Evolutionary conservation across 2,329 filamentous ascomycete genomes (phyloP), one percentile per base, ranked within the genome.

Genomic region (Paecilomyces fulvus): DNA sequence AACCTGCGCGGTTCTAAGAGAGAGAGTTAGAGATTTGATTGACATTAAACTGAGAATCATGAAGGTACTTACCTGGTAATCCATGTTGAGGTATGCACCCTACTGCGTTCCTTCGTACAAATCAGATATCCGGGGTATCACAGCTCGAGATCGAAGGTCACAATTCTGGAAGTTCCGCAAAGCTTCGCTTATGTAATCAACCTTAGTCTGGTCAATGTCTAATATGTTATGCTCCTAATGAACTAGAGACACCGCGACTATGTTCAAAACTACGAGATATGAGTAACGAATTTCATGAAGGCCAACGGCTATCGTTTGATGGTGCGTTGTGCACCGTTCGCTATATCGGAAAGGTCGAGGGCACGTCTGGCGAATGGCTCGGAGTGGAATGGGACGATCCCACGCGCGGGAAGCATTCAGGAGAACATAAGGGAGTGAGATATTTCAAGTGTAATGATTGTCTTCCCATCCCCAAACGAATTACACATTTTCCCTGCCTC

Each of bases 371-470:
- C 52, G 78, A 81, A 60, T 97, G 92, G 92, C 81, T 97, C 31
- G 94, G 94, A 51, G 90, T 97, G 51, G 94, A 99, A 80, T 99
- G 94, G 94, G 92, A 97, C 73, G 89, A 96, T 70, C 77, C 85
- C 56, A 80, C 79, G 37, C 82, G 92, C 65, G 94, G 94, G 59
- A 97, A 96, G 77, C 92, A 99, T 73, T 83, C 92, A 66, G 94
- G 94, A 58, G 85, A 87, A 59, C 85, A 95, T 73, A 85, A 88
- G 61, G 90, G 88, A 58, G 79, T 82, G 59, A 84, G 83, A 59
- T 96, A 96, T 70, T 97, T 97, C 67, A 77, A 80, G 64, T 96
- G 92, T 92, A 82, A 46, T 54, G 54, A 49, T 14, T 56, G 33
- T 23, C 53, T 8, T 11, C 50, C 1, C 48, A 55, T 53, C 37